A percentile compares a stretch with the other conserved stretches of the same genome.
phyloP scores from a whole-genome alignment of 768 basidiomycete genomes.

The Hortiboletus flavorubellus region DNA sequence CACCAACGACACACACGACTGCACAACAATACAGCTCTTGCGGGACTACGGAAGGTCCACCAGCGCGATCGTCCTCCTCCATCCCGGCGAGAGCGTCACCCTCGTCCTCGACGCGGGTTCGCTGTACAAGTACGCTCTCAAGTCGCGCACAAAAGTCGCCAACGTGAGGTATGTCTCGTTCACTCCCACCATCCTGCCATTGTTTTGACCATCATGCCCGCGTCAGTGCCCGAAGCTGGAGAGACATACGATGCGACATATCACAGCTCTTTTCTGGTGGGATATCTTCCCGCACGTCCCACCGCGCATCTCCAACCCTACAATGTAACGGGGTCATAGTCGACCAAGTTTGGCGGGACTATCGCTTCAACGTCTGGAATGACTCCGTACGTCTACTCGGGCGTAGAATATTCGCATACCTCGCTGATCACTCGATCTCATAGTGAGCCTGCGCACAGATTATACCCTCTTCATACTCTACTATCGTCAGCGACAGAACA shows the following conservation, averaged over 20 bases:
- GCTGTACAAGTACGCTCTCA: constrained; percentile 66
- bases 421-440: constrained; percentile 7
- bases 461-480: constrained; percentile 32
- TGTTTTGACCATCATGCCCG: neutral
- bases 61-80: constrained; percentile 52
- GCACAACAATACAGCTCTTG: constrained; percentile 59
- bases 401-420: neutral
- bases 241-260: constrained; percentile 57
- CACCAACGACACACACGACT: constrained; percentile 65
- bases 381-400: constrained; percentile 36
- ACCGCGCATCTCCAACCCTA: constrained; percentile 33
- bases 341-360: constrained; percentile 65
- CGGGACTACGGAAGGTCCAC: constrained; percentile 59
- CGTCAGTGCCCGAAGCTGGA: constrained; percentile 62
- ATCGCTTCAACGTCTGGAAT: constrained; percentile 62
- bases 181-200: neutral
- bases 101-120: constrained; percentile 68
- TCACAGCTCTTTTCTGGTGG: constrained; percentile 55
- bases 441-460: constrained; percentile 20
- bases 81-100: constrained; percentile 61
- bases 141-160: constrained; percentile 60
- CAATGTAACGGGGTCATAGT: constrained; percentile 55
- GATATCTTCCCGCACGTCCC: constrained; percentile 28
- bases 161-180: constrained; percentile 57
- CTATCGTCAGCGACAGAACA: constrained; percentile 23